These are phyloP conservation scores for Phytophthora litchii DNA, from an alignment of 352 stramenopile species.

Conservation along the genomic window DNA sequence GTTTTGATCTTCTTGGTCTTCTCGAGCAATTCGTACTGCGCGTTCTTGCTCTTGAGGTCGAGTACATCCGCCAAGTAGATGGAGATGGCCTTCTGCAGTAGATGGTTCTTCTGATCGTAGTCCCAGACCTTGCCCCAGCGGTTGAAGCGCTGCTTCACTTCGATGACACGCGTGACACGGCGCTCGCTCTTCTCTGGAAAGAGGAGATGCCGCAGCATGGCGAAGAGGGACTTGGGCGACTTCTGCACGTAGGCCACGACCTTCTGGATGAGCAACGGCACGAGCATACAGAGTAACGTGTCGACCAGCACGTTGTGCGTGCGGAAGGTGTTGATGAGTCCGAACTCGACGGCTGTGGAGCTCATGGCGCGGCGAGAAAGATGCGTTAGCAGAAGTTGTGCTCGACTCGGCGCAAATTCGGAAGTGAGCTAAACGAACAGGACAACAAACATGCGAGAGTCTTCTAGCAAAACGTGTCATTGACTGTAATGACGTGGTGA, in stretches of 20 bases:
- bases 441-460: not conserved
- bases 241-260: constrained; percentile 34
- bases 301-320: constrained; percentile 59
- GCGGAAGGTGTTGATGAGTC: constrained; percentile 56
- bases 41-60: constrained; percentile 44
- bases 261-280: constrained; percentile 59
- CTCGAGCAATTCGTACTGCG: constrained; percentile 54
- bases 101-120: constrained; percentile 49
- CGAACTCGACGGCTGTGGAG: constrained; percentile 53
- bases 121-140: constrained; percentile 44
- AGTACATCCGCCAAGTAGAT: constrained; percentile 50
- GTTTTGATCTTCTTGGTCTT: constrained; percentile 14
- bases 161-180: constrained; percentile 40
- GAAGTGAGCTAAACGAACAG: constrained; percentile 17
- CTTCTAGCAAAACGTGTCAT: constrained; percentile 7
- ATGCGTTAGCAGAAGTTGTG: not conserved
- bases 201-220: constrained; percentile 21
- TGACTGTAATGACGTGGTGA: not conserved
- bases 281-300: constrained; percentile 60
- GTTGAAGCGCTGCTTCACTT: constrained; percentile 48
- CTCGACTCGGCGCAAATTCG: constrained; percentile 15
- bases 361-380: constrained; percentile 21
- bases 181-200: constrained; percentile 17
- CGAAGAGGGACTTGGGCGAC: constrained; percentile 27
- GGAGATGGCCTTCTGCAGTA: constrained; percentile 64